Evolutionary conservation across 805 yeast species (phyloP), one percentile per base, ranked within the genome.

Genomic region (Hanseniaspora osmophila): DNA sequence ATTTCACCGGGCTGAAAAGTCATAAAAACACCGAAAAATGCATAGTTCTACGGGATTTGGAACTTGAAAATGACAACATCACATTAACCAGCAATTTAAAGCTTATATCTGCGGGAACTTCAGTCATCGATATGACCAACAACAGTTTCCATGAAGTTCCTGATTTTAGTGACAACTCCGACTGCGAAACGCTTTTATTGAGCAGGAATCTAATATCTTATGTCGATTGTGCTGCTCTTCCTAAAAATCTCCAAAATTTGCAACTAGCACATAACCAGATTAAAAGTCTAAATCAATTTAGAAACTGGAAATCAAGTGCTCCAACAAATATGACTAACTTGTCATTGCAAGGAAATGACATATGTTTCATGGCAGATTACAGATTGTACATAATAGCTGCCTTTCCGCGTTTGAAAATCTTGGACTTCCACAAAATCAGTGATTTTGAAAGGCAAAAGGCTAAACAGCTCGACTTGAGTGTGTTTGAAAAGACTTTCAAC

Each of bases 51-150:
- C 47, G 65, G 44, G 56, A 61, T 45, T 40, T 61, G 48, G 51
- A 70, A 53, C 44, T 77, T 37, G 59, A 72, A 44, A 60, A 59
- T 40, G 69, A 71, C 49, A 48, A 70, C 44, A 61, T 65, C 50
- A 51, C 77, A 40, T 62, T 65, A 42, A 60, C 70, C 3, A 59
- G 77, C 16, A 60, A 65, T 12, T 52, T 67, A 10, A 61, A 65
- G 35, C 60, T 73, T 3, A 63, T 75, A 0, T 54, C 59, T 55
- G 45, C 75, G 70, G 57, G 64, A 55, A 37, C 66, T 62, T 57
- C 79, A 70, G 48, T 75, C 70, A 61, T 90, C 2, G 96, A 90
- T 58, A 57, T 90, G 30, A 75, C 90, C 0, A 79, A 81, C 55
- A 90, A 90, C 61, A 80, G 75, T 32, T 62, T 90, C n/a, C 61